Evolutionary conservation across 2,329 filamentous ascomycete species (phyloP), one percentile per base, ranked within the genome.

Genomic region (Aspergillus pseudoterreus): DNA sequence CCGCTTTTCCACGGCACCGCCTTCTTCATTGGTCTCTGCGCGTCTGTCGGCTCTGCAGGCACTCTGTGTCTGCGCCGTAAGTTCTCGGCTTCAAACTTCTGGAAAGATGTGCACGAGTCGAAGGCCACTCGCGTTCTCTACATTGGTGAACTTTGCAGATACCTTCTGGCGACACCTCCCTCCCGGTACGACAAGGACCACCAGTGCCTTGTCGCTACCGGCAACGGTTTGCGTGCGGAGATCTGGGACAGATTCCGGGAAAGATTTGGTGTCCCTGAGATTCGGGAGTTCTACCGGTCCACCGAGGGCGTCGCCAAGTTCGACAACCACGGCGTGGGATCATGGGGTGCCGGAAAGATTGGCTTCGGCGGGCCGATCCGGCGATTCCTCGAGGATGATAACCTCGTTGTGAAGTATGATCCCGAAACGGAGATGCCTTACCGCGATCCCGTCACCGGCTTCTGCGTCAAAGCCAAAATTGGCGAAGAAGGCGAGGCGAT

Each of bases 1-100:
- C 76, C 76, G 0, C 64, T 78, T 14, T 79, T 78, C 63, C 76
- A 79, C 58, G 76, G 74, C 44, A 78, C 76, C 0, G 75, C 71
- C 5, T 71, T 76, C 52, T 77, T 78, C 49, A 72, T 69, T 0
- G 75, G 73, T 1, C 14, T 78, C 5, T 72, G 68, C 38, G 72
- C 74, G 50, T 65, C 65, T 1, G 54, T 76, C 4, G 73, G 74
- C 3, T 73, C 64, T 10, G 62, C 62, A 5, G 69, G 69, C 4
- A 76, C 75, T 0, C 59, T 78, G 32, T 77, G 74, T 47, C 58
- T 77, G 4, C 65, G 70, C 21, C 69, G 74, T 12, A 77, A 75
- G 49, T 78, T 78, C 60, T 77, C 74, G 12, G 67, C 73, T 6
- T 74, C 72, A 0, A 59, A 69, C 3, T 78, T 77, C 62, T 78